phyloP scores from a whole-genome alignment of 257 asterid species.

The Leonotis leonurus region DNA sequence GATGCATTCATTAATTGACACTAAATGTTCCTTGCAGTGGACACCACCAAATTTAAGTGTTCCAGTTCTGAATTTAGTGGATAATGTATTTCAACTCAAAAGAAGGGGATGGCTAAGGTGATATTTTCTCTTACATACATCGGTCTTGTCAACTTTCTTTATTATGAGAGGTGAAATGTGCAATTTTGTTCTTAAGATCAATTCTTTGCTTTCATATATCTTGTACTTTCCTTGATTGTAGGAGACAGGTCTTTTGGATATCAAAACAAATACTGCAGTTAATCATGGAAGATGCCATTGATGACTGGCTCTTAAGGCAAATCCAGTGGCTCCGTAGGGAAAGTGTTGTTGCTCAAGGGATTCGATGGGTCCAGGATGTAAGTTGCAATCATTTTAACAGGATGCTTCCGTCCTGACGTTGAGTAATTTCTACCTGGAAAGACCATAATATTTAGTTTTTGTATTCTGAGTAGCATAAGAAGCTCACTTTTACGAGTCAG shows the following conservation, averaged over 20 bases:
- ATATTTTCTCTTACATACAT: conserved; percentile 18
- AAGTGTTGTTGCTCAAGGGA: conserved; percentile 71
- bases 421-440: not conserved
- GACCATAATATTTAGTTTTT: not conserved
- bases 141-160: conserved; percentile 1
- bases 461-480: conserved; percentile 12
- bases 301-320: conserved; percentile 93
- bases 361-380: conserved; percentile 88
- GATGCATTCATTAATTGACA: conserved; percentile 18
- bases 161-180: not conserved
- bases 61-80: conserved; percentile 90
- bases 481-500: not conserved
- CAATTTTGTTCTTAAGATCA: conserved; percentile 15
- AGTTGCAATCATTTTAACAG: conserved; percentile 27
- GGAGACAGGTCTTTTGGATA: conserved; percentile 99
- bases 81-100: conserved; percentile 89
- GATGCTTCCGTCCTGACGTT: conserved; percentile 8
- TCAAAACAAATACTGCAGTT: conserved; percentile 96
- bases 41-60: conserved; percentile 88
- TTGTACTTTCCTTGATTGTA: conserved; percentile 26
- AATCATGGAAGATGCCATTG: conserved; percentile 99
- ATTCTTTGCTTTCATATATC: not conserved
- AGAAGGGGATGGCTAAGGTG: conserved; percentile 99
- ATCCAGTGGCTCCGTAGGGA: conserved; percentile 90
- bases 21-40: conserved; percentile 66